These are phyloP conservation scores for Coffea humblotiana DNA, from an alignment of 305 asterid genomes.

Conservation along the genomic window DNA sequence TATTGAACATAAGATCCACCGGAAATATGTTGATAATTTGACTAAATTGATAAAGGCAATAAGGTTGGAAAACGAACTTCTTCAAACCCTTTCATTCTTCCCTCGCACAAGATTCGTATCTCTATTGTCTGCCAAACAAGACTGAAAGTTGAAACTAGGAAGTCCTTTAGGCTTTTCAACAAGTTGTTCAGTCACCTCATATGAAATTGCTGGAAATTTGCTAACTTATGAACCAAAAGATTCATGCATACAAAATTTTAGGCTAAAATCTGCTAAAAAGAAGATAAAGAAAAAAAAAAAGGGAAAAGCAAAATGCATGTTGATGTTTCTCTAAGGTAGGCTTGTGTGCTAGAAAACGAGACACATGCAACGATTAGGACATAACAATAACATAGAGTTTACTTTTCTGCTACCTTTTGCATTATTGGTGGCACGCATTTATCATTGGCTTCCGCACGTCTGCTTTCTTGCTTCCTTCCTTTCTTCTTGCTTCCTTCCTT, in stretches of 20 bases:
- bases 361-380: constrained; percentile 24
- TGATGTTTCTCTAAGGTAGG: not conserved
- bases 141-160: not conserved
- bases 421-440: constrained; percentile 33
- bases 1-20: not conserved
- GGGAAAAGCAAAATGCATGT: not conserved
- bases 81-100: too few relatives aligned
- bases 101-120: not conserved
- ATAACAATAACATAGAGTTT: constrained; percentile 11
- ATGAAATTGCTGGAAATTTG: too few relatives aligned
- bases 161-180: not conserved
- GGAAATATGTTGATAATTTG: not conserved
- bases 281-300: too few relatives aligned
- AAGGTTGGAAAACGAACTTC: not conserved
- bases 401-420: constrained; percentile 23
- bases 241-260: not conserved
- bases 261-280: not conserved
- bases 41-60: not conserved
- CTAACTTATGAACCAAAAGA: not conserved
- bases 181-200: not conserved
- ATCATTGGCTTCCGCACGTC: constrained; percentile 34
- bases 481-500: not conserved
- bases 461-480: constrained; percentile 13
- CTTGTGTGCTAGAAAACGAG: not conserved
- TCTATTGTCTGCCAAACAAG: not conserved